phyloP scores from a whole-genome alignment of 164 flowering plant species.

The Magnolia officinalis region DNA sequence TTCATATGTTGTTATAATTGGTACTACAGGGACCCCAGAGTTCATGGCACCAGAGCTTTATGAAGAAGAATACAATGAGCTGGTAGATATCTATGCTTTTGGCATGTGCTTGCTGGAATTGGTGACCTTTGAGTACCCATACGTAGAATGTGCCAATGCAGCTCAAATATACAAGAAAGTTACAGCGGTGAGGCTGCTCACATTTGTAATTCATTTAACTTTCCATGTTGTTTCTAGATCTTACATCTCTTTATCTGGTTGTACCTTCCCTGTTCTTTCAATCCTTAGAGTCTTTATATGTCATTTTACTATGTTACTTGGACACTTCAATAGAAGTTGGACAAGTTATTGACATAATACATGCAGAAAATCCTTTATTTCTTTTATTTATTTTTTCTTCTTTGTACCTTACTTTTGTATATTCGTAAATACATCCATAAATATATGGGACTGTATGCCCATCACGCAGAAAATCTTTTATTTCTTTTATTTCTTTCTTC shows the following conservation, averaged over 20 bases:
- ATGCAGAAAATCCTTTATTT: too few species aligned
- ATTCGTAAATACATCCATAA: too few species aligned
- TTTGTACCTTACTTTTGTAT: too few species aligned
- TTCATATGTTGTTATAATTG: constrained; percentile 3
- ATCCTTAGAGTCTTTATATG: background rate
- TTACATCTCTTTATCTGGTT: background rate
- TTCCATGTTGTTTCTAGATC: background rate
- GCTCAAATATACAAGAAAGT: constrained; percentile 98
- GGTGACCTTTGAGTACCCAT: constrained; percentile 95
- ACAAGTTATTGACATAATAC: too few species aligned
- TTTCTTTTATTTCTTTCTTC: too few species aligned
- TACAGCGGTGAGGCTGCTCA: constrained; percentile 55
- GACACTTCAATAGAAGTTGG: too few species aligned
- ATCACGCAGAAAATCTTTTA: too few species aligned
- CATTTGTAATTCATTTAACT: background rate
- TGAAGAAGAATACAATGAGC: constrained; percentile 95
- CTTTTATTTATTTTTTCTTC: too few species aligned
- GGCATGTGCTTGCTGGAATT: constrained; percentile 97
- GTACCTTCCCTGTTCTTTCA: background rate
- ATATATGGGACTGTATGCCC: too few species aligned
- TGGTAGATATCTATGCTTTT: constrained; percentile 96
- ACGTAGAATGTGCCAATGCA: constrained; percentile 85
- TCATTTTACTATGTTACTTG: background rate
- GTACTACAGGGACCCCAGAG: constrained; percentile 76
- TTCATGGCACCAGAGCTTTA: constrained; percentile 99